These are phyloP conservation scores for Vitis labrusca DNA, from an alignment of 164 flowering plant genomes.

Conservation along the genomic window DNA sequence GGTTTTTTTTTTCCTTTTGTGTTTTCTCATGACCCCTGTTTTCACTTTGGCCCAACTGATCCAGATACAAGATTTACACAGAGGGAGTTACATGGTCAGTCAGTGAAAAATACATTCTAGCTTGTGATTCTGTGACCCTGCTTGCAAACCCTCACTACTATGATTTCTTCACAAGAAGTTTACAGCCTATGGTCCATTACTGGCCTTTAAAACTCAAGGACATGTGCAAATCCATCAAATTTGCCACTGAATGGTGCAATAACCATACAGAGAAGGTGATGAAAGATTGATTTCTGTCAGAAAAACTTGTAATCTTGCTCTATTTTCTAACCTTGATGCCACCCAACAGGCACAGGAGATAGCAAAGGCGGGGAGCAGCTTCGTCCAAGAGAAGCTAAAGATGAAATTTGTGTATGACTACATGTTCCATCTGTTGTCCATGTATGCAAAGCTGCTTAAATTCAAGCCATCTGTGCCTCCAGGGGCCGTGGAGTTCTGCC, in stretches of 20 bases:
- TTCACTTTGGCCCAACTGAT: no score
- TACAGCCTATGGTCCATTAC: background rate
- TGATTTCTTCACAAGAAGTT: no score
- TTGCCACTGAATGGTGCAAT: conserved; percentile 1
- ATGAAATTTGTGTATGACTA: conserved; percentile 37
- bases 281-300: background rate
- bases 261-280: background rate
- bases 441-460: conserved; percentile 35
- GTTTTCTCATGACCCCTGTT: no score
- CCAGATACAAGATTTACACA: no score
- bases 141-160: no score
- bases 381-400: conserved; percentile 18
- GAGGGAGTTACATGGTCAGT: no score
- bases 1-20: no score
- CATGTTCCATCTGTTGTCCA: conserved; percentile 31
- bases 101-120: no score
- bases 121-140: no score
- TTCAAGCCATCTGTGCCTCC: conserved; percentile 30
- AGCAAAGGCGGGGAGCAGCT: conserved; percentile 30
- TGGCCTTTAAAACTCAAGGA: background rate
- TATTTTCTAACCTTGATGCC: background rate
- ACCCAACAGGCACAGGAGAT: conserved; percentile 31
- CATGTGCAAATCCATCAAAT: background rate
- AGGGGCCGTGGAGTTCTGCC: conserved; percentile 26
- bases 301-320: no score